Percentiles rank a stretch among this genome's conserved stretches.
phyloP scores from a whole-genome alignment of 2,329 filamentous ascomycete species.

The Nigrospora osmanthi region DNA sequence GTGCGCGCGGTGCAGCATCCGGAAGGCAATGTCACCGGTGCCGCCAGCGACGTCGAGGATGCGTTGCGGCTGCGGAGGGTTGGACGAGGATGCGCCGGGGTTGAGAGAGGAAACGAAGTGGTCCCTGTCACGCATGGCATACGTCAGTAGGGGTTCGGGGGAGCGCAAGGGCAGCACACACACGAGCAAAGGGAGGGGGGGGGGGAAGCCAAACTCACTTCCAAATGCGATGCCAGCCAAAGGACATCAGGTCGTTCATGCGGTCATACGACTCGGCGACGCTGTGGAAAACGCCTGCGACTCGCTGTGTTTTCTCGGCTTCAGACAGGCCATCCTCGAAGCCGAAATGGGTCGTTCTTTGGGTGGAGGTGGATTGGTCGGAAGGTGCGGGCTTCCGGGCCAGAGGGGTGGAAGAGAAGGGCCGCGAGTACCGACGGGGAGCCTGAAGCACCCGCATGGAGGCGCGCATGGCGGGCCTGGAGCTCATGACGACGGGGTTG shows the following conservation, averaged over 20 bases:
- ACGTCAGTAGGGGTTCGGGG: neutral
- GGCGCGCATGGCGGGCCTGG: constrained; percentile 15
- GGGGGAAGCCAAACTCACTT: constrained; percentile 48
- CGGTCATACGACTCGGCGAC: constrained; percentile 92
- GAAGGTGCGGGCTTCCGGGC: constrained; percentile 10
- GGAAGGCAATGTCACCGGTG: constrained; percentile 96
- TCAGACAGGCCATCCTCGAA: constrained; percentile 74
- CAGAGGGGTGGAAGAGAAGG: constrained; percentile 13
- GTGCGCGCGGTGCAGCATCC: constrained; percentile 83
- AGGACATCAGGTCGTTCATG: constrained; percentile 99
- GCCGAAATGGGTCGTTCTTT: constrained; percentile 78
- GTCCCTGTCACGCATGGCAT: constrained; percentile 42
- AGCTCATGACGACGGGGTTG: constrained; percentile 15
- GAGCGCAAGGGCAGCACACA: neutral
- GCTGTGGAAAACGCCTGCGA: constrained; percentile 86
- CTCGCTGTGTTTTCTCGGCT: constrained; percentile 62
- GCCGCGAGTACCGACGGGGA: constrained; percentile 4
- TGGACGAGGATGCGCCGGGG: constrained; percentile 54
- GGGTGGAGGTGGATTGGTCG: constrained; percentile 16
- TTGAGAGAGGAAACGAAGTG: constrained; percentile 90
- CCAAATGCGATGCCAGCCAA: constrained; percentile 95
- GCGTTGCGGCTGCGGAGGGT: constrained; percentile 45
- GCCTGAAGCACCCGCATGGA: constrained; percentile 10
- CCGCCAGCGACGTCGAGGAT: constrained; percentile 97
- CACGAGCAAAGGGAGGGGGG: neutral